A percentile compares a stretch with the other conserved stretches of the same genome.
These are phyloP conservation scores for Daldinia childiae DNA, from an alignment of 495 filamentous ascomycete species.

Conservation along the genomic window DNA sequence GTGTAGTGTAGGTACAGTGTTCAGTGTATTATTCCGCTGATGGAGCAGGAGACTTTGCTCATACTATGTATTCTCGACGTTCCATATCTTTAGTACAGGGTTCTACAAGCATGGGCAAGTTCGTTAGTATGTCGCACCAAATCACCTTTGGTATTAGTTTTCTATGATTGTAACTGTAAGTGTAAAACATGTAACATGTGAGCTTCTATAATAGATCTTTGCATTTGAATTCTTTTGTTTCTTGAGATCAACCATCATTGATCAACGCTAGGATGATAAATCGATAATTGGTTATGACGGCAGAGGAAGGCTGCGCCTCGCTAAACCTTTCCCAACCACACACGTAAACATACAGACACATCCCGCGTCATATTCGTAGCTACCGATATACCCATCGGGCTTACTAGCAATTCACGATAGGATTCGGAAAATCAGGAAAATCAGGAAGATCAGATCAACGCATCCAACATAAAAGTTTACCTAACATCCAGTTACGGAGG, in stretches of 20 bases:
- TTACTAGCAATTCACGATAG: background rate
- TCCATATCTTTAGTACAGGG: background rate
- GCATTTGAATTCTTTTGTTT: background rate
- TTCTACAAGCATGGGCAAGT: background rate
- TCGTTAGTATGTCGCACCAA: conserved; percentile 1
- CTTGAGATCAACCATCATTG: conserved; percentile 18
- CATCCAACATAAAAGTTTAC: background rate
- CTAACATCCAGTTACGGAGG: background rate
- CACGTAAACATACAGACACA: background rate
- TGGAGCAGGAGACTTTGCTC: too few relatives aligned
- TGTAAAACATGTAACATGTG: background rate
- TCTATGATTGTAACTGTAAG: background rate
- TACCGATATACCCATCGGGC: background rate
- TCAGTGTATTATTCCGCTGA: conserved; percentile 20
- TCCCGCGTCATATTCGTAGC: conserved; percentile 8
- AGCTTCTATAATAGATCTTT: background rate
- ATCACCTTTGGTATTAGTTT: background rate
- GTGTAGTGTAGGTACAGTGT: background rate
- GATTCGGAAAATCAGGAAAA: background rate
- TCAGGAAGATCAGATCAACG: background rate
- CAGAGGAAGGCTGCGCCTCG: conserved; percentile 25
- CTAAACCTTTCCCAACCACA: conserved; percentile 7
- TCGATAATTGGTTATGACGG: conserved; percentile 29
- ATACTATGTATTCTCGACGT: too few relatives aligned
- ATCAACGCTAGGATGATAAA: conserved; percentile 27